phyloP scores from a whole-genome alignment of 495 filamentous ascomycete genomes.

The Trichoderma virens region DNA sequence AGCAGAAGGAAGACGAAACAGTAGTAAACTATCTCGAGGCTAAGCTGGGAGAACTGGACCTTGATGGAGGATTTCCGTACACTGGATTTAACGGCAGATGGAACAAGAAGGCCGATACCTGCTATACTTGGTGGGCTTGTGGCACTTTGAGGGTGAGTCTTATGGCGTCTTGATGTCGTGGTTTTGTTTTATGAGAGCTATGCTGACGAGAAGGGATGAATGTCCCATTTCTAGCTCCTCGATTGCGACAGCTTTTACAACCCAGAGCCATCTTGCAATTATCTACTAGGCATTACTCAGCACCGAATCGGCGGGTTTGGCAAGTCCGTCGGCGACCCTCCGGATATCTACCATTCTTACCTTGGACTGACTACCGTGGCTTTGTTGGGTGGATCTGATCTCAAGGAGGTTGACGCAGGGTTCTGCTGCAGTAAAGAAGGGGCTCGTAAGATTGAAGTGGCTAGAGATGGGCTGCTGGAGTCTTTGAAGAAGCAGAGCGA shows the following conservation, averaged over 20 bases:
- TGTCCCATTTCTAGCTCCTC: conserved; percentile 47
- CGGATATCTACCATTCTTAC: conserved; percentile 88
- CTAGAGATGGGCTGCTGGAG: conserved; percentile 25
- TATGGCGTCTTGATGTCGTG: neutral
- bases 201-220: neutral
- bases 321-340: conserved; percentile 70
- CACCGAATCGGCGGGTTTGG: conserved; percentile 87
- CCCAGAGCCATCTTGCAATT: conserved; percentile 53
- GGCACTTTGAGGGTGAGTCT: conserved; percentile 48
- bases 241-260: conserved; percentile 54
- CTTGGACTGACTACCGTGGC: conserved; percentile 76
- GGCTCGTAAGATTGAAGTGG: conserved; percentile 35
- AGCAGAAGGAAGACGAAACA: conserved; percentile 37
- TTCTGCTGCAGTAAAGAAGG: conserved; percentile 56
- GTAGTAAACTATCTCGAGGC: conserved; percentile 25
- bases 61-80: conserved; percentile 27
- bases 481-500: conserved; percentile 10
- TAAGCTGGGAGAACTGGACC: conserved; percentile 17
- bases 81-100: conserved; percentile 77
- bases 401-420: conserved; percentile 58
- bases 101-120: conserved; percentile 88
- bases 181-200: neutral
- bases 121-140: conserved; percentile 86
- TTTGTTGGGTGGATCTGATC: conserved; percentile 50
- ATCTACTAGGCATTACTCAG: conserved; percentile 82